A percentile compares a stretch with the other conserved stretches of the same genome.
phyloP scores from a whole-genome alignment of 441 rosid species.

The Pelargonium citronellum region DNA sequence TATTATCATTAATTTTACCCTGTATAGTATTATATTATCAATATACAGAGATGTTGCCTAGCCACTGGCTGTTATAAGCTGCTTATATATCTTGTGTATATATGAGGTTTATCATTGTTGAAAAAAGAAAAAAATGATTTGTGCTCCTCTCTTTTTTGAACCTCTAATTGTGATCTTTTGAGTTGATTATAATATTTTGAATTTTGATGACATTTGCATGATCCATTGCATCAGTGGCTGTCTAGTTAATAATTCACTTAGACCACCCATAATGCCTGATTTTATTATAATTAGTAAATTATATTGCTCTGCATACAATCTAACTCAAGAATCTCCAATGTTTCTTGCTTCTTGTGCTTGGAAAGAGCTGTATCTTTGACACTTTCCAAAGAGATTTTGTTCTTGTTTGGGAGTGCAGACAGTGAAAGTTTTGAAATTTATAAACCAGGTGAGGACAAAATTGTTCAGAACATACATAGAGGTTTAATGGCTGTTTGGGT shows the following conservation, averaged over 20 bases:
- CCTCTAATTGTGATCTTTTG: no score
- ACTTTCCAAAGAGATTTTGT: conserved; percentile 4
- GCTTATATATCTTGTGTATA: background rate
- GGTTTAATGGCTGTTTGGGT: background rate
- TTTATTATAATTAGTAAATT: no score
- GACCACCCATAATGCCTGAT: background rate
- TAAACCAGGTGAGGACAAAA: background rate
- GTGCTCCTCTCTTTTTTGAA: no score
- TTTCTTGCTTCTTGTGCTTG: background rate
- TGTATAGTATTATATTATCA: background rate
- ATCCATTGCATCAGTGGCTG: background rate
- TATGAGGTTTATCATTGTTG: background rate
- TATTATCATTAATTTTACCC: background rate
- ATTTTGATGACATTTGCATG: background rate
- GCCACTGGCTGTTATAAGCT: background rate
- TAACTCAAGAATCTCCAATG: background rate
- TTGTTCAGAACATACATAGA: background rate
- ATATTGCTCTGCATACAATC: background rate
- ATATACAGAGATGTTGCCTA: background rate
- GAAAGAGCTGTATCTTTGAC: background rate
- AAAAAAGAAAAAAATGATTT: no score
- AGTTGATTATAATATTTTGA: background rate
- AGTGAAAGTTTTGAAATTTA: background rate
- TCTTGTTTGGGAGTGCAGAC: conserved; percentile 1
- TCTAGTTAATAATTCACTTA: background rate